These are phyloP conservation scores for Tylopilus rubrobrunneus DNA, from an alignment of 768 basidiomycete species.

Conservation along the genomic window DNA sequence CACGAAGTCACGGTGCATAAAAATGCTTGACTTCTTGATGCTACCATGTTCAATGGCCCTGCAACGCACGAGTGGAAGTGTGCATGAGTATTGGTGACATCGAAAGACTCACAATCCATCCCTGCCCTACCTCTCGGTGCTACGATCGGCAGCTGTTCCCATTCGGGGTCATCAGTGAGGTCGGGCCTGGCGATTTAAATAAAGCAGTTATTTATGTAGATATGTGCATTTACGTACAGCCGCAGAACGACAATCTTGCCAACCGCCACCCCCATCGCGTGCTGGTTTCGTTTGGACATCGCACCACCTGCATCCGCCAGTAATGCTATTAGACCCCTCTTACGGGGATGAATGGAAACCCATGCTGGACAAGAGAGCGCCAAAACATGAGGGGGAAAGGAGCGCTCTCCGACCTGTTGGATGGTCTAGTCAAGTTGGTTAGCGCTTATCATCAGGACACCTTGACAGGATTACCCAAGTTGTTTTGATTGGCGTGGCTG, in stretches of 20 bases:
- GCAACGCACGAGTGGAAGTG: neutral
- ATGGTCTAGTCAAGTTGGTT: conserved; percentile 13
- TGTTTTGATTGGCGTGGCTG: conserved; percentile 17
- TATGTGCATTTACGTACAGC: conserved; percentile 37
- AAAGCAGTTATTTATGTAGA: neutral
- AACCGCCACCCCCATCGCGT: conserved; percentile 38
- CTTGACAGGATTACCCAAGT: conserved; percentile 39
- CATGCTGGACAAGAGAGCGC: conserved; percentile 41
- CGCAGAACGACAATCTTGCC: conserved; percentile 51
- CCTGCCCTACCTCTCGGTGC: conserved; percentile 40
- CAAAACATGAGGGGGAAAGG: conserved; percentile 43
- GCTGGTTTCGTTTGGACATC: conserved; percentile 29
- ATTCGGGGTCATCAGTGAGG: conserved; percentile 46
- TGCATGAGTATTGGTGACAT: neutral
- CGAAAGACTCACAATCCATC: conserved; percentile 44
- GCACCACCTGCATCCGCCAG: conserved; percentile 46
- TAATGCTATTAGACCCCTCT: conserved; percentile 42
- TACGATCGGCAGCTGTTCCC: conserved; percentile 46
- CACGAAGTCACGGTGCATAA: conserved; percentile 50
- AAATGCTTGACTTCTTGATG: conserved; percentile 59
- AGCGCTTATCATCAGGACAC: neutral
- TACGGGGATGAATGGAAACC: conserved; percentile 26
- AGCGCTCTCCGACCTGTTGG: conserved; percentile 33
- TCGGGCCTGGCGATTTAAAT: conserved; percentile 40
- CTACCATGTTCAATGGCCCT: conserved; percentile 56